These are phyloP conservation scores for Cardiospermum halicacabum DNA, from an alignment of 345 rosid species.

Conservation along the genomic window DNA sequence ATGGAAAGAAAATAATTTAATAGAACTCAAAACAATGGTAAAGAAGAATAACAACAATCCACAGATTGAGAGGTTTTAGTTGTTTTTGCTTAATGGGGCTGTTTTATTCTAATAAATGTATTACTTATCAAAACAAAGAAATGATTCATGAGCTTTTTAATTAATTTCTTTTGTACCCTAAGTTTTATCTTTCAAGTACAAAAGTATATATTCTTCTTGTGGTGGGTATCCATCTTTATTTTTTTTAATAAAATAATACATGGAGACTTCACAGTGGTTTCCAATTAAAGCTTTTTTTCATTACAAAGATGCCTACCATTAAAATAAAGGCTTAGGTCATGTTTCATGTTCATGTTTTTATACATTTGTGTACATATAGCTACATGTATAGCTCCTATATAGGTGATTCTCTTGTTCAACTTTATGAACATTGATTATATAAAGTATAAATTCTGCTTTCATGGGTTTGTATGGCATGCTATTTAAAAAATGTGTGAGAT, in stretches of 20 bases:
- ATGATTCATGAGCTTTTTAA: not conserved
- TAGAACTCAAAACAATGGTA: too few species aligned
- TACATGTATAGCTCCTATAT: not conserved
- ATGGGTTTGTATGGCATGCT: constrained; percentile 1
- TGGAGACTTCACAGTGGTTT: constrained; percentile 19
- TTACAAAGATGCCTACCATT: constrained; percentile 34
- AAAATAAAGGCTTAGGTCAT: constrained; percentile 24
- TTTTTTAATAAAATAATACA: constrained; percentile 19
- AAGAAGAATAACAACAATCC: constrained; percentile 12
- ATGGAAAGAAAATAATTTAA: constrained; percentile 15
- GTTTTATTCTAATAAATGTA: constrained; percentile 1
- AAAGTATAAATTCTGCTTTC: constrained; percentile 8
- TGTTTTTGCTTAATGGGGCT: constrained; percentile 8
- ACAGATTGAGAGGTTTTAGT: constrained; percentile 2
- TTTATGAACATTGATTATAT: not conserved
- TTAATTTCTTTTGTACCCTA: constrained; percentile 15
- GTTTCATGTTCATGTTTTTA: too few species aligned
- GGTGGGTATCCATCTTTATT: constrained; percentile 39
- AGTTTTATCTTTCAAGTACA: constrained; percentile 26
- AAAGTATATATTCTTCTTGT: constrained; percentile 33
- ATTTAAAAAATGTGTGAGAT: not conserved
- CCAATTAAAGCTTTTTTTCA: constrained; percentile 22
- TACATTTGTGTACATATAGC: not conserved
- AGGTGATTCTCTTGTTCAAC: constrained; percentile 30
- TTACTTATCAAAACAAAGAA: constrained; percentile 5